These are phyloP conservation scores for Tuber calosporum DNA, from an alignment of 495 filamentous ascomycete genomes.

Conservation along the genomic window DNA sequence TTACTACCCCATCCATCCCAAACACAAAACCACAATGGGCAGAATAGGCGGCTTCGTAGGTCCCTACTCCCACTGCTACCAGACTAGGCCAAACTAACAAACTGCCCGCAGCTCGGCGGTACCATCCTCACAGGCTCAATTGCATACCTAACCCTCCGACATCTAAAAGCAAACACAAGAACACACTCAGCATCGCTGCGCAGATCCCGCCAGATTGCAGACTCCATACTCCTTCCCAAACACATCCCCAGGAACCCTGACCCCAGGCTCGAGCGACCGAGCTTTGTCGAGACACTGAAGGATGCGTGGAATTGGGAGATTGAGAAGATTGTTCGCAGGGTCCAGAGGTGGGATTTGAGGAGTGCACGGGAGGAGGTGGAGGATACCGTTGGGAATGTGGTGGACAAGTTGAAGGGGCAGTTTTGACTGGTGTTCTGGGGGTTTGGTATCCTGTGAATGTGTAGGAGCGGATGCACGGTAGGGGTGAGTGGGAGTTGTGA, in stretches of 20 bases:
- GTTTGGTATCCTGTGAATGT: neutral
- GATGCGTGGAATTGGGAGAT: constrained; percentile 75
- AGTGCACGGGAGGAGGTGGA: constrained; percentile 53
- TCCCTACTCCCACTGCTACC: constrained; percentile 30
- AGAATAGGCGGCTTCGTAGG: constrained; percentile 77
- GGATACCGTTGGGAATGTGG: constrained; percentile 40
- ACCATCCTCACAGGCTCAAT: constrained; percentile 74
- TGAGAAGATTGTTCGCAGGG: constrained; percentile 59
- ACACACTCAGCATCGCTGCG: constrained; percentile 63
- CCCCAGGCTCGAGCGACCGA: constrained; percentile 46
- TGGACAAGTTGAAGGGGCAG: constrained; percentile 8
- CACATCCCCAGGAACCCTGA: constrained; percentile 41
- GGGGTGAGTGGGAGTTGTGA: neutral
- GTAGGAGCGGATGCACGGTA: neutral
- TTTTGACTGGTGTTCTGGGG: neutral
- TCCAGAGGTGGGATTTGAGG: constrained; percentile 58
- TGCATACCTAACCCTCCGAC: constrained; percentile 69
- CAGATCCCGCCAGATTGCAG: constrained; percentile 57
- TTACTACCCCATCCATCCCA: neutral
- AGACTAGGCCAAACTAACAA: constrained; percentile 28
- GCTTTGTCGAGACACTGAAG: constrained; percentile 60
- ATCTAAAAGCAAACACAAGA: constrained; percentile 67
- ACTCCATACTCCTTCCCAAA: constrained; percentile 48
- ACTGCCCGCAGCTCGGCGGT: constrained; percentile 58
- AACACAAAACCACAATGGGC: constrained; percentile 52